Evolutionary conservation across 306 rosid genomes (phyloP).

Genomic region (Dalbergia oliveri): DNA sequence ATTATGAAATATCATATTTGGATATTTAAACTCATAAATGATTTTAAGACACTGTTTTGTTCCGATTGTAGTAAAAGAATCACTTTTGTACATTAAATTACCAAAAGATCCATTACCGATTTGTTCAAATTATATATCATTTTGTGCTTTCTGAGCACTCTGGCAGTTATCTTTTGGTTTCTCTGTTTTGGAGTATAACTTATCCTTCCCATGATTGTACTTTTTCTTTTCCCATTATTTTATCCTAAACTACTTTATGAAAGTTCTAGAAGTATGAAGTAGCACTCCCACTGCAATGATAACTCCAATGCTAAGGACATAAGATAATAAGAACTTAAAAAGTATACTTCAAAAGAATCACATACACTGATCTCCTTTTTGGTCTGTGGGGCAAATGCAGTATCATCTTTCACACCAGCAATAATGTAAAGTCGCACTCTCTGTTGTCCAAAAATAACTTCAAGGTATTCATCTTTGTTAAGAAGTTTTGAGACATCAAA

Average conservation of each 20-base stretch:
- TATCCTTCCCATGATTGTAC: background rate
- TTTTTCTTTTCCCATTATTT: conserved; percentile 12
- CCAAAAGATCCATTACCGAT: background rate
- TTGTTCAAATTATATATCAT: no score
- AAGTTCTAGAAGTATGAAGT: background rate
- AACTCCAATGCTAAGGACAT: conserved; percentile 1
- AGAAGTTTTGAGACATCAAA: conserved; percentile 82
- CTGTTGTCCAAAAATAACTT: conserved; percentile 87
- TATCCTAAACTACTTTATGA: conserved; percentile 5
- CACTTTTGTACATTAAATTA: no score
- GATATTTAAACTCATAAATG: background rate
- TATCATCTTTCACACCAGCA: conserved; percentile 92
- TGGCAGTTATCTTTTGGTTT: background rate
- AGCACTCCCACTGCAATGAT: conserved; percentile 7
- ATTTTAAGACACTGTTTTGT: background rate
- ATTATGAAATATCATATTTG: background rate
- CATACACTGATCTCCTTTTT: conserved; percentile 99
- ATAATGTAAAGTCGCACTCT: conserved; percentile 94
- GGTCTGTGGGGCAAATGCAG: conserved; percentile 92
- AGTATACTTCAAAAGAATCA: conserved; percentile 36
- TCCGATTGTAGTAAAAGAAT: background rate
- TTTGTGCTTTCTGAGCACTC: no score
- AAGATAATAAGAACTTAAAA: conserved; percentile 9
- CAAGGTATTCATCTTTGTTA: conserved; percentile 79
- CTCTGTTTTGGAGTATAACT: conserved; percentile 8